Conservation (phyloP, 352 stramenopile species). For the Phytophthora citrophthora region DNA sequence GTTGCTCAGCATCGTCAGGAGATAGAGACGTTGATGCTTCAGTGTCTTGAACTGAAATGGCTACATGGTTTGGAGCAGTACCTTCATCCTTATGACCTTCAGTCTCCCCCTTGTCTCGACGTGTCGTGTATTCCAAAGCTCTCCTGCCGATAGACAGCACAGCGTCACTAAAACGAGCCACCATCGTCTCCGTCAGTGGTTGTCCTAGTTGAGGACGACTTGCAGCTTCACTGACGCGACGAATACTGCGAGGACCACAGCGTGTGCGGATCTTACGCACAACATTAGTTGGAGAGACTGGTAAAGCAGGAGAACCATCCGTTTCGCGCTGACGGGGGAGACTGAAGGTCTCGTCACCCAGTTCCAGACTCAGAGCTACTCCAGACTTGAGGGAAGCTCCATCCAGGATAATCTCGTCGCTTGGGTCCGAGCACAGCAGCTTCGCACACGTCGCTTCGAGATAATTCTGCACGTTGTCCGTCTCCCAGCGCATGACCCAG, state of each 20-base stretch:
- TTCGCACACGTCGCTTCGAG: conserved; percentile 76
- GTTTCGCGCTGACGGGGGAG: conserved; percentile 34
- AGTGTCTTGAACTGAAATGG: conserved; percentile 30
- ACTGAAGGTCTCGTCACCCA: conserved; percentile 55
- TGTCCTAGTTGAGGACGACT: conserved; percentile 55
- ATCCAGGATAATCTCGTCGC: conserved; percentile 87
- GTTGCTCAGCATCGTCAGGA: conserved; percentile 20
- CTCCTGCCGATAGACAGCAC: conserved; percentile 67
- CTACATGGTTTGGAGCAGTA: conserved; percentile 27
- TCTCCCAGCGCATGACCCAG: conserved; percentile 82
- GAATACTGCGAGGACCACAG: conserved; percentile 18
- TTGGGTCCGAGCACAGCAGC: conserved; percentile 80
- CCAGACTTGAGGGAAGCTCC: conserved; percentile 84
- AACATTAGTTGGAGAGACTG: conserved; percentile 8
- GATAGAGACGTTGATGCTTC: conserved; percentile 4
- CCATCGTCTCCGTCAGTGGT: conserved; percentile 67
- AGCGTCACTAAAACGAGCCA: conserved; percentile 69
- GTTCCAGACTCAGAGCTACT: conserved; percentile 67
- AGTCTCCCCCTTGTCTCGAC: conserved; percentile 30
- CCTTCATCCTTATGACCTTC: conserved; percentile 13
- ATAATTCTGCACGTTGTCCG: conserved; percentile 81
- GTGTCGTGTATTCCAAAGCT: conserved; percentile 56
- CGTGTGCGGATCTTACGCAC: conserved; percentile 15
- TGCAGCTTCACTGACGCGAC: conserved; percentile 62
- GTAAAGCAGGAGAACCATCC: conserved; percentile 22